phyloP scores from a whole-genome alignment of 768 basidiomycete species.

The Termitomyces sp. region DNA sequence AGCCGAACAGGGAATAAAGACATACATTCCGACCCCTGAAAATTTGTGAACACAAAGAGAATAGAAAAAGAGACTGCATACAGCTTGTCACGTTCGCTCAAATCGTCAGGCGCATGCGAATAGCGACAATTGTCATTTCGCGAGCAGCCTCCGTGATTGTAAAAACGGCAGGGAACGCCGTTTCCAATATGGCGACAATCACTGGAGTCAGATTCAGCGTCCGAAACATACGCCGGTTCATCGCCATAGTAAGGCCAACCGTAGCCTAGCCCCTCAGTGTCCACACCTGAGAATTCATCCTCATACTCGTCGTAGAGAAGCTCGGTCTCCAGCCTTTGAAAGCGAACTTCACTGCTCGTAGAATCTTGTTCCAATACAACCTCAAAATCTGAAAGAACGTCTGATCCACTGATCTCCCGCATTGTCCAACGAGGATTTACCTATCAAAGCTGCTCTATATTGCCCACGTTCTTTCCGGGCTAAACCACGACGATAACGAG shows the following conservation, averaged over 20 bases:
- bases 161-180: constrained; percentile 41
- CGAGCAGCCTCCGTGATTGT: constrained; percentile 42
- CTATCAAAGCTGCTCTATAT: constrained; percentile 21
- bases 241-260: constrained; percentile 20
- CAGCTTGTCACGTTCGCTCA: constrained; percentile 45
- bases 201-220: constrained; percentile 42
- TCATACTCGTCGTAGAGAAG: constrained; percentile 8
- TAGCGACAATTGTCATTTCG: constrained; percentile 33
- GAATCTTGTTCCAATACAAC: constrained; percentile 20
- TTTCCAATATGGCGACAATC: constrained; percentile 46
- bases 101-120: constrained; percentile 46
- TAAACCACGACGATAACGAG: constrained; percentile 32
- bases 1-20: constrained; percentile 27
- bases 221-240: constrained; percentile 20
- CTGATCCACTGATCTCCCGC: background rate
- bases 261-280: constrained; percentile 1
- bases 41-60: background rate
- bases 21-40: constrained; percentile 27
- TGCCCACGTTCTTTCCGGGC: constrained; percentile 23
- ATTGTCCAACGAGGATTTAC: constrained; percentile 9
- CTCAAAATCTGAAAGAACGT: constrained; percentile 18
- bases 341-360: constrained; percentile 10
- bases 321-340: constrained; percentile 11
- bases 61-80: constrained; percentile 17
- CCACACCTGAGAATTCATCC: background rate